Conservation (phyloP, 768 basidiomycete genomes). For the Cantharellus anzutake region DNA sequence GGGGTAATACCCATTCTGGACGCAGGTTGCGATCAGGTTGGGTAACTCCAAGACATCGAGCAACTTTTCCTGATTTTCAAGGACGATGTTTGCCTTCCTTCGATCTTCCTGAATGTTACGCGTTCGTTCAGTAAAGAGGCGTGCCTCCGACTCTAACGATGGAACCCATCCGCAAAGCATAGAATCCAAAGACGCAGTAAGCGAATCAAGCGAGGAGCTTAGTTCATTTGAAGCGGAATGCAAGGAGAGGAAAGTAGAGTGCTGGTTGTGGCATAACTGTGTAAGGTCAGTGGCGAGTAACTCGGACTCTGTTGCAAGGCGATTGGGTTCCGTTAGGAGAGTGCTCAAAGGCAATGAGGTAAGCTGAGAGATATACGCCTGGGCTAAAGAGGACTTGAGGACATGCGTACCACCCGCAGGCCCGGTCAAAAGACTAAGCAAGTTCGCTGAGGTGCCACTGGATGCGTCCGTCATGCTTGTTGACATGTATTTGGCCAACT, state of each 20-base stretch:
- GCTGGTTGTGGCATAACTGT: constrained; percentile 76
- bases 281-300: constrained; percentile 80
- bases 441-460: not conserved
- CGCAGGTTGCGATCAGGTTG: constrained; percentile 78
- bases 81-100: constrained; percentile 59
- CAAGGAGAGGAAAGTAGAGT: constrained; percentile 80
- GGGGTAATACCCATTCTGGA: constrained; percentile 78
- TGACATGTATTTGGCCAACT: not conserved
- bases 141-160: constrained; percentile 51
- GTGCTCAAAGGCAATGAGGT: constrained; percentile 44
- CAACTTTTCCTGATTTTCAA: constrained; percentile 87
- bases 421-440: not conserved
- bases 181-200: constrained; percentile 52
- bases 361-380: constrained; percentile 42
- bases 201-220: constrained; percentile 46
- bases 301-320: constrained; percentile 66
- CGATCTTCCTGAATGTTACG: constrained; percentile 52
- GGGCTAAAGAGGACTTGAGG: constrained; percentile 9
- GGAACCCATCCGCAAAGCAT: constrained; percentile 52
- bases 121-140: constrained; percentile 52
- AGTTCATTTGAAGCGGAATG: constrained; percentile 64
- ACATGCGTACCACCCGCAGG: not conserved
- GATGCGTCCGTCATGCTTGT: not conserved
- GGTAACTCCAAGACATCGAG: constrained; percentile 84
- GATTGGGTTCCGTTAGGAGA: constrained; percentile 52